A percentile compares a stretch with the other conserved stretches of the same genome.
Conservation (phyloP, 306 rosid species). For the Cicer judaicum region DNA sequence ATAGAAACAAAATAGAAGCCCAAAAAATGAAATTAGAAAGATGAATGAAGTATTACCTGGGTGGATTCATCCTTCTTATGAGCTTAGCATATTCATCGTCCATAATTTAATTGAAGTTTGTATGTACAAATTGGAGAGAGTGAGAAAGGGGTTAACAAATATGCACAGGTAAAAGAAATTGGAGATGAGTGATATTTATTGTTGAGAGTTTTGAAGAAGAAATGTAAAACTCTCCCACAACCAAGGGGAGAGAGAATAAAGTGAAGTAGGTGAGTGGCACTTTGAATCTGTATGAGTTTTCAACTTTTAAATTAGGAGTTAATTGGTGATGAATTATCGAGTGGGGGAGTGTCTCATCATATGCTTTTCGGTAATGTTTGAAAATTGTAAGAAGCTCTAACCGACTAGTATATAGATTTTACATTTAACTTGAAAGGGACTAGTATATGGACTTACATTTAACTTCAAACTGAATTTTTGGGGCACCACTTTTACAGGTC, state of each 20-base stretch:
- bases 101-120: slow-evolving; percentile 27
- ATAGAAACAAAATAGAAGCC: not conserved
- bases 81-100: slow-evolving; percentile 59
- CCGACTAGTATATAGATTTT: too few relatives aligned
- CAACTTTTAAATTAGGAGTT: slow-evolving; percentile 12
- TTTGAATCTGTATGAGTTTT: slow-evolving; percentile 38
- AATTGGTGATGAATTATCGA: not conserved
- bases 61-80: slow-evolving; percentile 57
- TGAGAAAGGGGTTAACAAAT: slow-evolving; percentile 1
- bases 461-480: too few relatives aligned
- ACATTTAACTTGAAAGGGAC: too few relatives aligned
- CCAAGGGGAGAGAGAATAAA: slow-evolving; percentile 38
- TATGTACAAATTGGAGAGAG: slow-evolving; percentile 31
- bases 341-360: not conserved
- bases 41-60: slow-evolving; percentile 37
- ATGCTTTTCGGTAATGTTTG: too few relatives aligned
- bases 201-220: slow-evolving; percentile 19
- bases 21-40: not conserved
- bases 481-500: too few relatives aligned
- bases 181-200: not conserved
- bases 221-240: slow-evolving; percentile 36
- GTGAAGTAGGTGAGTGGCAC: slow-evolving; percentile 40
- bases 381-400: too few relatives aligned
- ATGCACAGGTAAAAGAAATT: not conserved
- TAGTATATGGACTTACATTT: too few relatives aligned